Evolutionary conservation across 257 asterid genomes (phyloP), one percentile per base, ranked within the genome.

Genomic region (Nicotiana paniculata): DNA sequence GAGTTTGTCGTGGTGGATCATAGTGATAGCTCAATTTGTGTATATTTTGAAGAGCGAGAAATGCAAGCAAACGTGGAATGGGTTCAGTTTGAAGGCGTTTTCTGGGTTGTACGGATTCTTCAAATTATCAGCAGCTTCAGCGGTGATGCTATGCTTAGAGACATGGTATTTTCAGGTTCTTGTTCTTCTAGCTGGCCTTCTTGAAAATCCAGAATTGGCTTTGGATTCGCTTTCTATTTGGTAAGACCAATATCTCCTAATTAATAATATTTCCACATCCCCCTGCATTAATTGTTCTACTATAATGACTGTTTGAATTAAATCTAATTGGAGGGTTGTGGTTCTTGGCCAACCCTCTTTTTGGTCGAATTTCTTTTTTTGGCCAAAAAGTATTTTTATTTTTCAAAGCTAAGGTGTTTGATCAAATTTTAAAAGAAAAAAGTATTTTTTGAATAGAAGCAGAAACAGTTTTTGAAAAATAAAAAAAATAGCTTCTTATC

Each of bases 111-210:
- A 81, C 37, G 84, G 33, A 9, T 84, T 87, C 80, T 87, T 87
- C 10, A 84, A 87, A 13, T 63, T 87, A 43, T 87, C 90, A 0
- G 90, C 88, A 2, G 86, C 90, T 8, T 84, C 86, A 2, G 90
- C 90, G 0, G 86, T 87, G 24, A 87, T 87, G 88, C 69, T 84
- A 57, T 87, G 88, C 15, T 80, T 87, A 81, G 88, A 87, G 35
- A 76, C 81, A 17, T 87, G 88, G 90, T 84, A 87, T 18, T 82
- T 82, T 70, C 89, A 87, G 79, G 67, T 87, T 24, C 82, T 87
- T 11, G 85, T 87, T 75, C 58, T 87, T 78, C 75, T 84, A 39
- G 88, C 86, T 65, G 89, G 89, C 4, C 35, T 84, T 83, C 84
- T 87, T 51, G 86, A 82, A 16, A 79, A 84, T 80, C 89, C 88